Conservation (phyloP, 169 alveolate genomes). For the Plasmodium reichenowi region DNA sequence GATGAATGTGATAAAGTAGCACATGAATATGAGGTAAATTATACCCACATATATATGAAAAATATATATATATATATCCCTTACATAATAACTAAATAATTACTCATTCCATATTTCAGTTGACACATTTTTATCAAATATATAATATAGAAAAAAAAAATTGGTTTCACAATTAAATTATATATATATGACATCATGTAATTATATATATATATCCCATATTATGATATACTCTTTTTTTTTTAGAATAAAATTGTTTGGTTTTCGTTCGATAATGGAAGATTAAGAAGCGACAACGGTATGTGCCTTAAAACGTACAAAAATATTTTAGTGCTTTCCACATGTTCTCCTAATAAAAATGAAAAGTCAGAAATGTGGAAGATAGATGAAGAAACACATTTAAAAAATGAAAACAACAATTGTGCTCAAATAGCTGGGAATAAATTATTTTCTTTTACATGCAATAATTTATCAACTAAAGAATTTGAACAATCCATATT, state of each 20-base stretch:
- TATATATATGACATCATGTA: too few species aligned
- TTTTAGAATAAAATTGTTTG: slow-evolving; percentile 48
- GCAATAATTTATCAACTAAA: slow-evolving; percentile 53
- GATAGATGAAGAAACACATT: slow-evolving; percentile 37
- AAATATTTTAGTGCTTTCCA: slow-evolving; percentile 57
- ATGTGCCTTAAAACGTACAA: slow-evolving; percentile 69
- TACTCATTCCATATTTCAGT: too few species aligned
- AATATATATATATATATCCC: not conserved
- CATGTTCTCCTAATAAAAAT: slow-evolving; percentile 56
- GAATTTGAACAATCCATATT: slow-evolving; percentile 32
- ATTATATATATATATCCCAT: not conserved
- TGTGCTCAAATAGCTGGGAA: slow-evolving; percentile 75
- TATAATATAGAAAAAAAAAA: too few species aligned
- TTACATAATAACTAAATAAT: too few species aligned
- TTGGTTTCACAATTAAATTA: too few species aligned
- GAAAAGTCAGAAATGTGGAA: slow-evolving; percentile 73
- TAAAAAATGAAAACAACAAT: slow-evolving; percentile 51
- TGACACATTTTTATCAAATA: too few species aligned
- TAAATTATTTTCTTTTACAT: slow-evolving; percentile 54
- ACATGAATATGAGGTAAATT: slow-evolving; percentile 72
- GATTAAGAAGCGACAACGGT: slow-evolving; percentile 51
- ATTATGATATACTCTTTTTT: not conserved
- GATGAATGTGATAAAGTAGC: slow-evolving; percentile 66
- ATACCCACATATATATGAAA: not conserved
- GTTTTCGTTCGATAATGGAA: slow-evolving; percentile 41